A percentile compares a stretch with the other conserved stretches of the same genome.
Evolutionary conservation across 352 stramenopile species (phyloP).

Genomic region (Globisporangium lucens): DNA sequence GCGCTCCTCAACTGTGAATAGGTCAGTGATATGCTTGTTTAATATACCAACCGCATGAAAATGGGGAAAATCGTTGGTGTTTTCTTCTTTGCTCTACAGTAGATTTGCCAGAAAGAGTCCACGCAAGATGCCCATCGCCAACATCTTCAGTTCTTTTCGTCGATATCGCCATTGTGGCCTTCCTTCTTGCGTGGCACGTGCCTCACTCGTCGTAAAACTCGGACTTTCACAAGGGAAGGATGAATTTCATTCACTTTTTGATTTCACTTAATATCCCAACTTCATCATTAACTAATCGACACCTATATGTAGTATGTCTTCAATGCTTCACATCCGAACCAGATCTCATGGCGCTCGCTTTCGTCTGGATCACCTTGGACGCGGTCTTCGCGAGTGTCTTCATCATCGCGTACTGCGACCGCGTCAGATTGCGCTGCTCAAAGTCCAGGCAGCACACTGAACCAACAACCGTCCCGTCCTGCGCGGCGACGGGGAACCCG

Average conservation of each 20-base stretch:
- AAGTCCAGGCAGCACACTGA: not conserved
- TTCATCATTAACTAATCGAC: too few species aligned
- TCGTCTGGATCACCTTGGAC: not conserved
- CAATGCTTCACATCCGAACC: too few species aligned
- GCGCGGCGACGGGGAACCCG: not conserved
- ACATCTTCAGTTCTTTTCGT: not conserved
- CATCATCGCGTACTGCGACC: slow-evolving; percentile 4
- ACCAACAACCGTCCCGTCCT: not conserved
- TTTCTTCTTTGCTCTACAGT: not conserved
- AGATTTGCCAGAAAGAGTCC: not conserved
- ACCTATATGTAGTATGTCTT: too few species aligned
- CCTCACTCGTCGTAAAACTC: too few species aligned
- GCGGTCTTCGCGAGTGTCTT: not conserved
- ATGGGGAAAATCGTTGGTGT: not conserved
- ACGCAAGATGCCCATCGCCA: not conserved
- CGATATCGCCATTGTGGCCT: not conserved
- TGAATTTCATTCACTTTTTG: not conserved
- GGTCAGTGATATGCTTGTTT: slow-evolving; percentile 6
- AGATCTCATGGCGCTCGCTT: not conserved
- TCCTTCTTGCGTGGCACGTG: too few species aligned
- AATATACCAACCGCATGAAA: not conserved
- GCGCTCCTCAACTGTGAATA: not conserved
- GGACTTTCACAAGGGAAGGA: too few species aligned
- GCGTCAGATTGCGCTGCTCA: not conserved
- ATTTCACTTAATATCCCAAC: too few species aligned